Base-by-base conservation (phyloP, 176 grass and related monocot genomes). In the Oryza meridionalis region DNA sequence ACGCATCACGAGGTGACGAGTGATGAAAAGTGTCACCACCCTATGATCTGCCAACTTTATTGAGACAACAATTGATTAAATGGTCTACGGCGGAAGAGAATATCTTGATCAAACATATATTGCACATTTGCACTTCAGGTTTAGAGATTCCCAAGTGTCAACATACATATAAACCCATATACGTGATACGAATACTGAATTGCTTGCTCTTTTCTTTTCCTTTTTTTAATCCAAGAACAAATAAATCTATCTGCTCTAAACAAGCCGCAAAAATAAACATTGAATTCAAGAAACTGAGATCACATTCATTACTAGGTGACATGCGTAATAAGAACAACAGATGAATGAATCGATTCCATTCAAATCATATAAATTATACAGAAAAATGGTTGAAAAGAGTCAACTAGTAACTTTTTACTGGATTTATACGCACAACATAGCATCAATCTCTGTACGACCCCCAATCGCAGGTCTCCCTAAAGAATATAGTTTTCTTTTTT, bases 1-100 rank as follows among this genome's bases (percentile, higher is more conserved):
- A 46, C 72, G 85, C 69, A 83, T 84, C 75, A 70, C 42, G 15
- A 68, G 11, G 49, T 77, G 37, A 2, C 21, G 46, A 62, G 6
- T 19, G 63, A 70, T 71, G 26, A 42, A 12, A 31, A 22, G 25
- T 27, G 47, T 24, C 46, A 22, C 26, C 46, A 22, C 26, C 75
- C 33, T 65, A 19, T 2, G n/a, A 65, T 29, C 69, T 65, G 49
- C 64, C 69, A 70, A 37, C 69, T 62, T 21, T 46, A 8, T 12
- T 51, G 19, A 74, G 33, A 27, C 58, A 77, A 40, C 67, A 69
- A 49, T 10, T 12, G 75, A 47, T 66, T 44, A 38, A 76, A 29
- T n/a, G 10, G 9, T 24, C 33, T 35, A 2, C 29, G 29, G 29
- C 4, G 4, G 33, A 35, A 35, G 33, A 35, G 33, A 35, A 35